A percentile compares a stretch with the other conserved stretches of the same genome.
Conservation (phyloP, 83 land plant species). For the Picea abies region DNA sequence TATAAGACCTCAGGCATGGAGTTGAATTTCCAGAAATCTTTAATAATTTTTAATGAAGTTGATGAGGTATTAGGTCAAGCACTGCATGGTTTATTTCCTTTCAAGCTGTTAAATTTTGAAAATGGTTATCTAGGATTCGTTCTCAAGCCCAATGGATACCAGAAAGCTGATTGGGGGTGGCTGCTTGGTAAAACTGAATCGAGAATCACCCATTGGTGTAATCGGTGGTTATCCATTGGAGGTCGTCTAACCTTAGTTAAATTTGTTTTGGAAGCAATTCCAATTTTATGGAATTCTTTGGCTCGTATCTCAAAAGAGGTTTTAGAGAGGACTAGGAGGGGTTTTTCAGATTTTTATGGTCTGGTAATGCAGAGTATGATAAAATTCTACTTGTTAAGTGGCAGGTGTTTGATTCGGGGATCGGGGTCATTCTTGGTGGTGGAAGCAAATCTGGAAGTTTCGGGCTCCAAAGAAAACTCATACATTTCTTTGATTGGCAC, state of each 20-base stretch:
- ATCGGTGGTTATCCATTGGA: not conserved
- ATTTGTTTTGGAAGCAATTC: not conserved
- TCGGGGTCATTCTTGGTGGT: too few relatives aligned
- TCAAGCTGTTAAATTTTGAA: not conserved
- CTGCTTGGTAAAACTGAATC: not conserved
- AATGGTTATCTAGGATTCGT: not conserved
- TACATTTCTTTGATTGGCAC: too few relatives aligned
- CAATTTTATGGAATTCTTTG: not conserved
- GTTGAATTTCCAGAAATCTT: too few relatives aligned
- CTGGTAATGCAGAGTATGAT: not conserved
- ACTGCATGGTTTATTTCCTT: not conserved
- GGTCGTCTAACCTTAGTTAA: not conserved
- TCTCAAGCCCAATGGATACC: not conserved
- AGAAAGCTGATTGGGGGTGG: not conserved
- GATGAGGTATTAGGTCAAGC: too few relatives aligned
- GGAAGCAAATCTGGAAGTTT: too few relatives aligned
- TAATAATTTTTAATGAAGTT: too few relatives aligned
- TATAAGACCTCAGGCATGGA: too few relatives aligned
- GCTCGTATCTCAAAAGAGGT: not conserved
- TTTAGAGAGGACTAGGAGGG: not conserved
- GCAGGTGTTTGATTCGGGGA: not conserved
- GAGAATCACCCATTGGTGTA: not conserved
- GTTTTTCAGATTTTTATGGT: not conserved
- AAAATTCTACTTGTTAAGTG: not conserved
- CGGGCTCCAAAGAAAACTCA: too few relatives aligned